Evolutionary conservation across 129 eudicot genomes (phyloP), one percentile per base, ranked within the genome.

Genomic region (Dittrichia graveolens): DNA sequence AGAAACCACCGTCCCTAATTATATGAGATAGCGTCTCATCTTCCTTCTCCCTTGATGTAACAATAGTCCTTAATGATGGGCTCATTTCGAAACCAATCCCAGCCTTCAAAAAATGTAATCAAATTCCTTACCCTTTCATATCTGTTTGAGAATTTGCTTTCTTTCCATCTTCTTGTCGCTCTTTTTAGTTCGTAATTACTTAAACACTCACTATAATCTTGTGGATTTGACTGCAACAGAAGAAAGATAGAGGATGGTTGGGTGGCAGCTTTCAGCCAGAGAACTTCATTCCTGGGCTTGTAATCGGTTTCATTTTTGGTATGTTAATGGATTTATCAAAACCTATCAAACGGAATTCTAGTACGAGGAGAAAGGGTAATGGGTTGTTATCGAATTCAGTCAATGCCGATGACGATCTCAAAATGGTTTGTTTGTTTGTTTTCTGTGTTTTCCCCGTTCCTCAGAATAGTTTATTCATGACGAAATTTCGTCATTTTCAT

Each of bases 241-340:
- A 79, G 18, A 69, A 80, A 74, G 86, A 80, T 45, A 70, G 62
- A 69, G 81, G 83, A 79, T 76, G 87, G 89, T 56, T 87, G 19
- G 81, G 89, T n/a, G 80, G 66, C 70, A 81, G 89, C 81, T 92
- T 92, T 80, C 81, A 74, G 86, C 88, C 96, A 39, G 83, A 87
- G 65, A 89, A 93, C 63, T 93, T 93, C 65, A 80, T 93, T 12
- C 96, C 98, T 6, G 96, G 96, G 4, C 81, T 93, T 7, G 82
- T 89, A 14, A 87, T 93, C 65, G 98, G 98, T 3, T 89, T 93
- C 85, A 71, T 93, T 42, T 65, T 80, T 9, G 98, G 98, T 13
- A 57, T 93, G 10, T 60, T 93, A 4, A 50, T 92, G 65, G 95
- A 92, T 74, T 81, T 93, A 46, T 31, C 94, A 34, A 86, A 81